phyloP scores from a whole-genome alignment of 345 rosid genomes.

The Chamaenerion angustifolium region DNA sequence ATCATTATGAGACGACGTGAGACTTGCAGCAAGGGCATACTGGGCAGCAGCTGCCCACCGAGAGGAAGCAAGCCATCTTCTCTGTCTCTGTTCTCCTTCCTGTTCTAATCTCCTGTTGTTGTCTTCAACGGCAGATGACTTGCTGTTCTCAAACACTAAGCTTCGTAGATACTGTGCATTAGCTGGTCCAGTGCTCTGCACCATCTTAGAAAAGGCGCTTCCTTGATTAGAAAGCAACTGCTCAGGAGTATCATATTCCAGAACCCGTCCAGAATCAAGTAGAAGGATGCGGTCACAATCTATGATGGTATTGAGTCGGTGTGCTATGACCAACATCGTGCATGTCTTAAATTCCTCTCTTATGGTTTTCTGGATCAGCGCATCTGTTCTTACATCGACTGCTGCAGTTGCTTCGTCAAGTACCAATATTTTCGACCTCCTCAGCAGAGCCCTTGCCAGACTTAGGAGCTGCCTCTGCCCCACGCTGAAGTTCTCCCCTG shows the following conservation, averaged over 20 bases:
- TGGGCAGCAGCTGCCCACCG: constrained; percentile 47
- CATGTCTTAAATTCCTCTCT: constrained; percentile 93
- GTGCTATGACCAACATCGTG: constrained; percentile 96
- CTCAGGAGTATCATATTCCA: constrained; percentile 78
- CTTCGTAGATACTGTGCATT: constrained; percentile 83
- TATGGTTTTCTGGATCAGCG: constrained; percentile 93
- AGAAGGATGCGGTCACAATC: constrained; percentile 85
- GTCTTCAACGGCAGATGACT: constrained; percentile 12
- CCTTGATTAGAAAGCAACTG: constrained; percentile 48
- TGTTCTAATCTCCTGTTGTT: constrained; percentile 31
- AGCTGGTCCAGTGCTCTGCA: constrained; percentile 88
- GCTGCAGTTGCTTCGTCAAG: constrained; percentile 99
- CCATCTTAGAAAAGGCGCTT: constrained; percentile 93
- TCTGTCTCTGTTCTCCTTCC: constrained; percentile 21
- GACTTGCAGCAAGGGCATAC: constrained; percentile 35
- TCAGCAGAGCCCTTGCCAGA: constrained; percentile 91
- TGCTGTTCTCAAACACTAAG: constrained; percentile 45
- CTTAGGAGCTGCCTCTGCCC: constrained; percentile 95
- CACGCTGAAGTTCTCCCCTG: constrained; percentile 96
- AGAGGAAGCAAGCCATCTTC: constrained; percentile 45
- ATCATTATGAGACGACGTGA: constrained; percentile 34
- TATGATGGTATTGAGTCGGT: constrained; percentile 88
- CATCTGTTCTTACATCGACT: constrained; percentile 97
- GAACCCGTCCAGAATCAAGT: constrained; percentile 89
- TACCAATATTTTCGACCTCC: constrained; percentile 92